These are phyloP conservation scores for Urostyla sp. DNA, from an alignment of 73 alveolate genomes.

Conservation along the genomic window DNA sequence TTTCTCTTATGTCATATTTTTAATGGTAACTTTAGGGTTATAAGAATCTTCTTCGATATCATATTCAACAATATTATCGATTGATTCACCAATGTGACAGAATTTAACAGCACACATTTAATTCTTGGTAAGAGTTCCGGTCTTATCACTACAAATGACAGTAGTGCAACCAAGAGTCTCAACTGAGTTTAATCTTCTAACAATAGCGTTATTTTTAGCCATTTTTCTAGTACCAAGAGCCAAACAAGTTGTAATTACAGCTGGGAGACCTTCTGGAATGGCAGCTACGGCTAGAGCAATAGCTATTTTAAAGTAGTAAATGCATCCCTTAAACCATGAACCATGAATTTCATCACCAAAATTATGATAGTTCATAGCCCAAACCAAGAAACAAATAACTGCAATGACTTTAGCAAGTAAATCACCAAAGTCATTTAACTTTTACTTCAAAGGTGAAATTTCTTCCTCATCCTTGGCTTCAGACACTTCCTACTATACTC, in stretches of 20 bases:
- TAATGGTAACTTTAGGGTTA: slow-evolving; percentile 81
- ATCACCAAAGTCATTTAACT: slow-evolving; percentile 94
- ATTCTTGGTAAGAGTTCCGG: slow-evolving; percentile 98
- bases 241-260: slow-evolving; percentile 97
- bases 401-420: slow-evolving; percentile 87
- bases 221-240: slow-evolving; percentile 94
- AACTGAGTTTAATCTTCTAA: slow-evolving; percentile 88
- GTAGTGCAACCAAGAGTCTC: slow-evolving; percentile 98
- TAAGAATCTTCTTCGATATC: slow-evolving; percentile 81
- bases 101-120: slow-evolving; percentile 86
- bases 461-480: slow-evolving; percentile 94
- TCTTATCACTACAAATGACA: slow-evolving; percentile 97
- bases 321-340: slow-evolving; percentile 86
- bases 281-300: slow-evolving; percentile 99
- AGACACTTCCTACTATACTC: slow-evolving; percentile 90
- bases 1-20: slow-evolving; percentile 12
- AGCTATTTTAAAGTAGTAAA: slow-evolving; percentile 97
- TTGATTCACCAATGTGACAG: slow-evolving; percentile 57
- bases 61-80: slow-evolving; percentile 46
- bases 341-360: slow-evolving; percentile 92
- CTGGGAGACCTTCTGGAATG: slow-evolving; percentile 99
- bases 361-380: slow-evolving; percentile 87
- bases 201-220: slow-evolving; percentile 90
- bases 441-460: slow-evolving; percentile 94
- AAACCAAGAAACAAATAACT: slow-evolving; percentile 82